Percentiles rank a stretch among this genome's conserved stretches.
Evolutionary conservation across 2,329 filamentous ascomycete genomes (phyloP).

Genomic region (Dothideomycetidae sp.): DNA sequence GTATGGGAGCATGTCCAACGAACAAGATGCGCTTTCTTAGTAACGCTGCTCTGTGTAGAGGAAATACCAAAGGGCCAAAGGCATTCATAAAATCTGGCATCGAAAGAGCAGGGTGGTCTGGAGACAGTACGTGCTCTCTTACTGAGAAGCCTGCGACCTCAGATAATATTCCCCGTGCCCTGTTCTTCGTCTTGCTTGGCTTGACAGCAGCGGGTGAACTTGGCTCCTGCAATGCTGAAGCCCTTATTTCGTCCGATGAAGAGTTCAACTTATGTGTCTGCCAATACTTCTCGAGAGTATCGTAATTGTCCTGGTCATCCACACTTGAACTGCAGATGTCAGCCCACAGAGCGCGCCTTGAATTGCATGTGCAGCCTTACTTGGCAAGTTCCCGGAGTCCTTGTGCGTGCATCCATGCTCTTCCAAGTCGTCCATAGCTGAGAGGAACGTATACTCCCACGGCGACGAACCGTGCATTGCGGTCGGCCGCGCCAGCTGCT

Average conservation of each 20-base stretch:
- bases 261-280: slow-evolving; percentile 35
- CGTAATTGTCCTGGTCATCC: slow-evolving; percentile 47
- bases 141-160: slow-evolving; percentile 45
- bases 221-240: slow-evolving; percentile 15
- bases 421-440: slow-evolving; percentile 70
- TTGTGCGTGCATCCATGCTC: slow-evolving; percentile 78
- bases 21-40: slow-evolving; percentile 79
- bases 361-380: slow-evolving; percentile 29
- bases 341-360: background rate
- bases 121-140: slow-evolving; percentile 52
- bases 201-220: slow-evolving; percentile 2
- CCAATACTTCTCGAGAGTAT: slow-evolving; percentile 70
- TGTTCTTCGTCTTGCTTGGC: slow-evolving; percentile 45
- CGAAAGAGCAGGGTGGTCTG: slow-evolving; percentile 76
- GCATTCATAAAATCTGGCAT: slow-evolving; percentile 61
- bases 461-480: slow-evolving; percentile 84
- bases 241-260: slow-evolving; percentile 11
- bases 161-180: slow-evolving; percentile 35
- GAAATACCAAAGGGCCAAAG: slow-evolving; percentile 85
- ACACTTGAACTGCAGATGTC: slow-evolving; percentile 37
- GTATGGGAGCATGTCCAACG: slow-evolving; percentile 72
- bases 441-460: slow-evolving; percentile 80
- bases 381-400: slow-evolving; percentile 59
- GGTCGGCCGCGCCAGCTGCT: slow-evolving; percentile 60
- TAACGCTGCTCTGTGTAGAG: slow-evolving; percentile 74